Conservation (phyloP, 2,329 filamentous ascomycete species). For the Eutypa lata region DNA sequence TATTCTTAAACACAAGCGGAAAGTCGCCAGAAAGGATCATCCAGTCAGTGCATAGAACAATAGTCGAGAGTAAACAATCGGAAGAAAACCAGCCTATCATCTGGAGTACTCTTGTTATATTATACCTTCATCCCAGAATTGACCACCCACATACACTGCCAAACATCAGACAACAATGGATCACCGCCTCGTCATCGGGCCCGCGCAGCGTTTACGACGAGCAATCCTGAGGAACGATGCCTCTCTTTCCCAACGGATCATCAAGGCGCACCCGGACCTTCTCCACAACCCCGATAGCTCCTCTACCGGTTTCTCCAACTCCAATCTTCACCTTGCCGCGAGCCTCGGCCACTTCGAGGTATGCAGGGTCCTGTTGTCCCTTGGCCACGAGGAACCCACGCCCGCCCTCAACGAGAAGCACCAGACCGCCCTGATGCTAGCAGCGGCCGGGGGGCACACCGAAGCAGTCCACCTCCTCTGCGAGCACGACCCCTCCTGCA, state of each 20-base stretch:
- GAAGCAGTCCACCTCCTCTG: constrained; percentile 72
- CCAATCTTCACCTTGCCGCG: constrained; percentile 77
- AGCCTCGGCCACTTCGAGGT: constrained; percentile 68
- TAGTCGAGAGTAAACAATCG: too few species aligned
- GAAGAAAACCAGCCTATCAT: too few species aligned
- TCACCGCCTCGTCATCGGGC: constrained; percentile 61
- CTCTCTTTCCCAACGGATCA: constrained; percentile 71
- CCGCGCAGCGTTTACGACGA: constrained; percentile 72
- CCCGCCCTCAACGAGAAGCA: constrained; percentile 76
- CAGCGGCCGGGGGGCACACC: constrained; percentile 65
- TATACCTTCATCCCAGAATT: too few species aligned
- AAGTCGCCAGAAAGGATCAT: too few species aligned
- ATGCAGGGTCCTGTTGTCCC: constrained; percentile 65
- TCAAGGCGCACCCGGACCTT: constrained; percentile 66
- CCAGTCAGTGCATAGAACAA: too few species aligned
- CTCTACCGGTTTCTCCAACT: constrained; percentile 69
- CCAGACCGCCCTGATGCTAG: constrained; percentile 80
- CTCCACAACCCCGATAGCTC: constrained; percentile 78
- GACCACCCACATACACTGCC: too few species aligned
- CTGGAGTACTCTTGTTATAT: not conserved
- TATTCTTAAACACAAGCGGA: too few species aligned
- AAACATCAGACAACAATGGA: not conserved
- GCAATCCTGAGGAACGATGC: constrained; percentile 75
- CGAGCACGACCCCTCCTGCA: constrained; percentile 58
- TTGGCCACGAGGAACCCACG: constrained; percentile 70